Evolutionary conservation across 805 yeast species (phyloP), one percentile per base, ranked within the genome.

Genomic region (Candida stauntonica): DNA sequence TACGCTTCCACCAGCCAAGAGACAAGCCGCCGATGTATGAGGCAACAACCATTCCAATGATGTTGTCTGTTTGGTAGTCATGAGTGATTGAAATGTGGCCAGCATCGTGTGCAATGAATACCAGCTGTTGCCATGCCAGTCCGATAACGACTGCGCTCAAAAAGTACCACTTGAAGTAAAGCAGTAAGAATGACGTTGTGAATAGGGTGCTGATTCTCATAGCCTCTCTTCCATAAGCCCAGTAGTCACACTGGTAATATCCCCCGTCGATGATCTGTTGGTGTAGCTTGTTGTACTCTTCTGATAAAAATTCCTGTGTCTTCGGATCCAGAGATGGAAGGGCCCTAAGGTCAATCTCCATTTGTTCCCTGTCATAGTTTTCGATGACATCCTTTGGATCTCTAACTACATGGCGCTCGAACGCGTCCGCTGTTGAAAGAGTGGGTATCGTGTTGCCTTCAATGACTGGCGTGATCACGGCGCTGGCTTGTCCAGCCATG

Each of bases 1-100:
- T 87, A 36, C 89, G 70, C 52, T 87, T 88, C 96, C 96, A 87
- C 96, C 96, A 87, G 2, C 95, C 95, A 16, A 86, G 56, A 32
- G 95, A 84, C 29, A 87, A 67, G 0, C 96, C 96, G n/a, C 96
- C 96, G 36, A 79, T 61, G 67, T 72, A 87, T 45, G 85, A 77
- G 1, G 95, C 94, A 35, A 87, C 67, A 2, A 76, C 35, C 59
- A 80, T 75, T 1, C 95, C 94, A 41, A 85, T 68, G 15, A 82
- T 57, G 54, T 81, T 87, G 59, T 87, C 96, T 8, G 75, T 32
- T 48, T 79, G 82, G 60, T 82, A 87, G 51, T 83, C 68, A 57
- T 87, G 96, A 0, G 95, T 81, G 36, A 87, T 81, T 2, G 87
- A 73, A 12, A 85, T 72, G 57, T 87, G 96, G 5, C 95, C 95